Evolutionary conservation across 2,329 filamentous ascomycete genomes (phyloP).

Genomic region (Fusarium setosum): DNA sequence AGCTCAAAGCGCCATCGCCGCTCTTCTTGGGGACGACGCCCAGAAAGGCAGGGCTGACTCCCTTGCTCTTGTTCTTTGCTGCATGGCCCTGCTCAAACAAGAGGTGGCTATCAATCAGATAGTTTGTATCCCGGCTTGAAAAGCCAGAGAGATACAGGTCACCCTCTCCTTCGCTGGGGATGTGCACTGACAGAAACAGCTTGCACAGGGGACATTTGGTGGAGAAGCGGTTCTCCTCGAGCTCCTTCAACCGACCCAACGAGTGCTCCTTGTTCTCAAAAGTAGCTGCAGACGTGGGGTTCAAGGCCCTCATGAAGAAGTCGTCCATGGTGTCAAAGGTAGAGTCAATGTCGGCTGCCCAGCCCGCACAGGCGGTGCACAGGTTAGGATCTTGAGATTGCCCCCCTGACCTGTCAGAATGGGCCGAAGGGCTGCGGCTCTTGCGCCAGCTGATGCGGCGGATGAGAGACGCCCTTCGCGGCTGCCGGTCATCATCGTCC

Average conservation of each 20-base stretch:
- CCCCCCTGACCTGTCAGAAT: conserved; percentile 46
- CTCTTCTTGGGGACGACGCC: conserved; percentile 49
- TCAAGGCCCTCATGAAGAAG: conserved; percentile 42
- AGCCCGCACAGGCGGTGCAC: conserved; percentile 46
- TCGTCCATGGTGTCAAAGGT: conserved; percentile 47
- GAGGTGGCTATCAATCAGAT: conserved; percentile 46
- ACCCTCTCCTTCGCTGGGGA: conserved; percentile 45
- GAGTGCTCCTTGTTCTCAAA: conserved; percentile 48
- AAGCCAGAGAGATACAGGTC: conserved; percentile 48
- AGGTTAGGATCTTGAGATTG: conserved; percentile 45
- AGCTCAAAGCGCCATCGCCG: conserved; percentile 42
- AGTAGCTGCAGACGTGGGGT: conserved; percentile 45
- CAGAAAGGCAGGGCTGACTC: conserved; percentile 46
- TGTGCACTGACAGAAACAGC: conserved; percentile 48
- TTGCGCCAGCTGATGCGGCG: conserved; percentile 50
- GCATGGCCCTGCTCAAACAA: conserved; percentile 48
- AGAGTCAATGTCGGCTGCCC: conserved; percentile 48
- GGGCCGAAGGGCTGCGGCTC: conserved; percentile 50
- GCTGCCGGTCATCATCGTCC: conserved; percentile 41
- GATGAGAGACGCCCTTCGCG: conserved; percentile 48
- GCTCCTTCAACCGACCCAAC: conserved; percentile 40
- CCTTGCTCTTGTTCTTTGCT: conserved; percentile 42
- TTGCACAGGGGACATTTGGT: conserved; percentile 50
- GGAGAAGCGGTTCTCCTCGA: conserved; percentile 48
- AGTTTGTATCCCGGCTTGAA: conserved; percentile 49